Conservation (phyloP, 2,329 filamentous ascomycete species). For the Fragosphaeria purpurea region DNA sequence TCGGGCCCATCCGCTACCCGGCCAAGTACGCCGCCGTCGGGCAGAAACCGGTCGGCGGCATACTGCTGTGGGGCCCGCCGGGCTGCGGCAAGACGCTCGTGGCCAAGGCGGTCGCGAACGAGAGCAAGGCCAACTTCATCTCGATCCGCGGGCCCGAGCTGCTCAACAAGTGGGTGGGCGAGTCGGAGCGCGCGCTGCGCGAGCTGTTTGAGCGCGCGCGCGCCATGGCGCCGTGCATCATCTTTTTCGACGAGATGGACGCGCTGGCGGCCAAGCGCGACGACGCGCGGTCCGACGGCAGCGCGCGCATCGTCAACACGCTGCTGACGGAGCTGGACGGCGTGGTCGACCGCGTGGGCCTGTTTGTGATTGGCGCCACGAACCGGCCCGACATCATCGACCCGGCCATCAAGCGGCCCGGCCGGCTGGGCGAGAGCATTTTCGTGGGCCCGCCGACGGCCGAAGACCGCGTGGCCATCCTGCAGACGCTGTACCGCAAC, state of each 20-base stretch:
- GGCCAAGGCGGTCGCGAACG: slow-evolving; percentile 91
- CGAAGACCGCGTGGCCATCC: slow-evolving; percentile 70
- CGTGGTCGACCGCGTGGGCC: slow-evolving; percentile 65
- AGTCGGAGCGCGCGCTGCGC: slow-evolving; percentile 85
- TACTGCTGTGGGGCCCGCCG: slow-evolving; percentile 91
- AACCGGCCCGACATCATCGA: slow-evolving; percentile 97
- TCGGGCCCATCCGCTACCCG: slow-evolving; percentile 78
- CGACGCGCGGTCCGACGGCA: slow-evolving; percentile 61
- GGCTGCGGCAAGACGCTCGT: slow-evolving; percentile 95
- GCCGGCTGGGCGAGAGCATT: slow-evolving; percentile 67
- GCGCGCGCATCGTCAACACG: slow-evolving; percentile 85
- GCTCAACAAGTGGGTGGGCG: slow-evolving; percentile 95
- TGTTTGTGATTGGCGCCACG: slow-evolving; percentile 91
- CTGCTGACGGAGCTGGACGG: slow-evolving; percentile 92
- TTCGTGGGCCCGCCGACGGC: slow-evolving; percentile 79
- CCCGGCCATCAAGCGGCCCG: slow-evolving; percentile 84
- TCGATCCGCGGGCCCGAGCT: slow-evolving; percentile 94
- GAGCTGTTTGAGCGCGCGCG: slow-evolving; percentile 86
- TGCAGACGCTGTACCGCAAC: slow-evolving; percentile 55
- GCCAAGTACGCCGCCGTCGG: slow-evolving; percentile 67
- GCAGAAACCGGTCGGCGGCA: slow-evolving; percentile 71
- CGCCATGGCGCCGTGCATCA: slow-evolving; percentile 78
- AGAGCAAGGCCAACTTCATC: slow-evolving; percentile 95
- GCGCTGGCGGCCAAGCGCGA: slow-evolving; percentile 80
- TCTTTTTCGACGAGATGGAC: slow-evolving; percentile 94